These are phyloP conservation scores for Ilyonectria robusta DNA, from an alignment of 2,329 filamentous ascomycete species.

Conservation along the genomic window DNA sequence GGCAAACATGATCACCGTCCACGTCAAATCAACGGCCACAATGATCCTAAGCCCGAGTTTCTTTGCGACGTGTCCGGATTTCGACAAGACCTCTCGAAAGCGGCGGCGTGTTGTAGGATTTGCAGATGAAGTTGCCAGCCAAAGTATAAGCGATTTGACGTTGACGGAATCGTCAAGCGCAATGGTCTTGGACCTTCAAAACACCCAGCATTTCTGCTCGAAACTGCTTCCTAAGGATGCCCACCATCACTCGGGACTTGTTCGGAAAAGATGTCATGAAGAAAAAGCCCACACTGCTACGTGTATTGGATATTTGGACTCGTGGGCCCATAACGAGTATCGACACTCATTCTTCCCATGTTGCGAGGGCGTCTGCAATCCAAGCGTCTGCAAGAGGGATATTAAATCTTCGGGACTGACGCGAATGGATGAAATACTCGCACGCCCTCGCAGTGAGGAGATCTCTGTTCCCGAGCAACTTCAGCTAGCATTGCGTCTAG, in stretches of 20 bases:
- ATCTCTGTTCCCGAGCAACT: slow-evolving; percentile 12
- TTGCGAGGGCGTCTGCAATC: not conserved
- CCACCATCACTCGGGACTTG: not conserved
- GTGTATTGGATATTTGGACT: not conserved
- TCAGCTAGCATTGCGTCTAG: slow-evolving; percentile 2
- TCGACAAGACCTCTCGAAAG: not conserved
- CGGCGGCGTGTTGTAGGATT: not conserved
- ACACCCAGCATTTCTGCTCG: not conserved
- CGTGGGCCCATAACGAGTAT: not conserved
- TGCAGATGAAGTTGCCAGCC: not conserved
- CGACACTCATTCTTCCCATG: not conserved
- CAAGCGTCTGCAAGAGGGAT: not conserved
- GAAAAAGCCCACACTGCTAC: not conserved
- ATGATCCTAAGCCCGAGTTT: not conserved
- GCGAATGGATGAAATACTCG: slow-evolving; percentile 2
- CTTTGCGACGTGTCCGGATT: not conserved
- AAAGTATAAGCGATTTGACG: not conserved
- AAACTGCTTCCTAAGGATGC: not conserved
- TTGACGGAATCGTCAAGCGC: not conserved
- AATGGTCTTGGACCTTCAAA: not conserved
- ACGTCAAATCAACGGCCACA: not conserved
- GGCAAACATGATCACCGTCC: not conserved
- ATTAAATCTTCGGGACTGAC: not conserved
- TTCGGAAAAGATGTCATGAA: not conserved
- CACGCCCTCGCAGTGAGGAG: not conserved